These are phyloP conservation scores for Chaetomiaceae sp. DNA, from an alignment of 2,329 filamentous ascomycete genomes.

Conservation along the genomic window DNA sequence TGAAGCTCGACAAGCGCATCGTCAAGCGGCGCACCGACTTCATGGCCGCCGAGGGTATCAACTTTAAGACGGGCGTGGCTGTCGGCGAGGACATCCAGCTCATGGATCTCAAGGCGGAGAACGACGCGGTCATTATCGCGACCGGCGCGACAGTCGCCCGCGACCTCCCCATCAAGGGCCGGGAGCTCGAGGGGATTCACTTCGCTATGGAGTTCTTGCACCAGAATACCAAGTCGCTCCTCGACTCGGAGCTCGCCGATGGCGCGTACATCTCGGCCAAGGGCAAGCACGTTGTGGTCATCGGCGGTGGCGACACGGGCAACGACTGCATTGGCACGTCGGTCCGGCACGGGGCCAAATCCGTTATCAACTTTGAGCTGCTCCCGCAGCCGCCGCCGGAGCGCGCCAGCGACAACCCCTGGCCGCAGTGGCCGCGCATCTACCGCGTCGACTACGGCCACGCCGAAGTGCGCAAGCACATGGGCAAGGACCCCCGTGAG, in stretches of 20 bases:
- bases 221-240: slow-evolving; percentile 94
- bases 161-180: slow-evolving; percentile 85
- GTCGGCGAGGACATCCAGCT: slow-evolving; percentile 74
- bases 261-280: slow-evolving; percentile 89
- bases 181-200: slow-evolving; percentile 85
- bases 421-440: slow-evolving; percentile 97
- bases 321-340: slow-evolving; percentile 98
- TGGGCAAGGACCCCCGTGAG: slow-evolving; percentile 92
- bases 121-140: slow-evolving; percentile 84
- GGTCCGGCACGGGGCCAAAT: slow-evolving; percentile 91
- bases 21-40: slow-evolving; percentile 94
- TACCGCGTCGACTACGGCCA: slow-evolving; percentile 99
- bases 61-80: slow-evolving; percentile 71
- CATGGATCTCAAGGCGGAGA: slow-evolving; percentile 64
- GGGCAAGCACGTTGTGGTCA: slow-evolving; percentile 92
- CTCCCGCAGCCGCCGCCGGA: slow-evolving; percentile 87
- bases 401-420: slow-evolving; percentile 91
- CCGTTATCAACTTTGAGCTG: slow-evolving; percentile 93
- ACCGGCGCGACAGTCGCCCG: slow-evolving; percentile 91
- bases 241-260: slow-evolving; percentile 83
- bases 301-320: slow-evolving; percentile 94
- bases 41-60: slow-evolving; percentile 83
- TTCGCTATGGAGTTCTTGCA: slow-evolving; percentile 97
- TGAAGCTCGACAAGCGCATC: slow-evolving; percentile 98
- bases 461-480: slow-evolving; percentile 91